phyloP scores from a whole-genome alignment of 768 basidiomycete genomes.

The Leccinellum albellum region DNA sequence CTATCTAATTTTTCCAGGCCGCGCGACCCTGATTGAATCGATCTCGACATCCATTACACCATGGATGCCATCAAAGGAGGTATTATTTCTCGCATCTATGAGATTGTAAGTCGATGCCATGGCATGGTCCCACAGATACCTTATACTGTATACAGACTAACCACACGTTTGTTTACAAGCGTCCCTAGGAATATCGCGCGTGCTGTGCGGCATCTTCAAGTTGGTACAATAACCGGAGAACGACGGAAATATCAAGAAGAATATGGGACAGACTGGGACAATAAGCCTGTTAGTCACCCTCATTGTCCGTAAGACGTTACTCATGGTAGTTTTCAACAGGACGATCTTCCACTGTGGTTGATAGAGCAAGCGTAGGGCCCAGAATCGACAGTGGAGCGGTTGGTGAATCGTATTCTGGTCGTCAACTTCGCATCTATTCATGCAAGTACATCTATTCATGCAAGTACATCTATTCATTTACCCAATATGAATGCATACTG shows the following conservation, averaged over 20 bases:
- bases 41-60: slow-evolving; percentile 30
- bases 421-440: slow-evolving; percentile 21
- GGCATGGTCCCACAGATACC: not conserved
- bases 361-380: slow-evolving; percentile 22
- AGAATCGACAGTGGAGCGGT: slow-evolving; percentile 15
- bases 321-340: slow-evolving; percentile 13
- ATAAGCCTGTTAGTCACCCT: slow-evolving; percentile 29
- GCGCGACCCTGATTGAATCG: slow-evolving; percentile 5
- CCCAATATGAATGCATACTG: not conserved
- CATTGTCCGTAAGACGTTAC: not conserved
- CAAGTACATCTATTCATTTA: no score
- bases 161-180: not conserved
- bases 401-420: slow-evolving; percentile 17
- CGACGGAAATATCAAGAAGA: slow-evolving; percentile 19
- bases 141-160: not conserved
- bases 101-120: slow-evolving; percentile 24
- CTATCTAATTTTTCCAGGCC: not conserved
- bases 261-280: slow-evolving; percentile 24
- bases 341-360: slow-evolving; percentile 34
- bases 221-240: slow-evolving; percentile 29
- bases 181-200: not conserved
- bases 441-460: no score
- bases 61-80: slow-evolving; percentile 23
- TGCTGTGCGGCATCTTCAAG: slow-evolving; percentile 11
- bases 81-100: slow-evolving; percentile 28